phyloP scores from a whole-genome alignment of 163 green algal species.

The Scenedesmus sp. region DNA sequence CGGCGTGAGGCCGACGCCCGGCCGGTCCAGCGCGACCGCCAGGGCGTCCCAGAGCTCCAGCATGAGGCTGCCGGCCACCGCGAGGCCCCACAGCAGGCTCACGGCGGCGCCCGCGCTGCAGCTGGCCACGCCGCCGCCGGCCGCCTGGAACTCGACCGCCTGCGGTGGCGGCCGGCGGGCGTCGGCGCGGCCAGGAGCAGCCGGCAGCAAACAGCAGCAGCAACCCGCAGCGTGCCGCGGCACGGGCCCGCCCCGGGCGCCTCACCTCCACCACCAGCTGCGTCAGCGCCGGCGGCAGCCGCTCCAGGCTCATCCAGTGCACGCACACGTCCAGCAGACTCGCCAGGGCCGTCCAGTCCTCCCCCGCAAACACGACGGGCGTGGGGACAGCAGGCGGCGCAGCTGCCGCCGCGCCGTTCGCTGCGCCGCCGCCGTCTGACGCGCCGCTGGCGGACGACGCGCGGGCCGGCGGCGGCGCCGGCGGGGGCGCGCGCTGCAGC shows the following conservation, averaged over 20 bases:
- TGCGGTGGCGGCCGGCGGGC: background rate
- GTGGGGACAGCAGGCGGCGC: background rate
- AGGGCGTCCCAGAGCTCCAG: constrained; percentile 33
- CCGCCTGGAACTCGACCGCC: constrained; percentile 28
- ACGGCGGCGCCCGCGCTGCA: constrained; percentile 32
- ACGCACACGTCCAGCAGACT: constrained; percentile 18
- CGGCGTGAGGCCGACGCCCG: background rate
- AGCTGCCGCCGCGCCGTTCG: background rate
- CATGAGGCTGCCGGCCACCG: background rate
- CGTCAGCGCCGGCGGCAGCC: constrained; percentile 16
- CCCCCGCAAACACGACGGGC: constrained; percentile 11
- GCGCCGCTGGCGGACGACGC: background rate
- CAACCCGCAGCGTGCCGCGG: background rate
- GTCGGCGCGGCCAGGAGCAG: background rate
- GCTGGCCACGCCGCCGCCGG: background rate
- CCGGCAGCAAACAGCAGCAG: background rate
- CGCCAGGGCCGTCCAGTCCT: constrained; percentile 12
- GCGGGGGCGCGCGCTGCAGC: background rate
- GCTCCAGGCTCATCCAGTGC: background rate
- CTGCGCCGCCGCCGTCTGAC: constrained; percentile 1
- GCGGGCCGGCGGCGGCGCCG: background rate
- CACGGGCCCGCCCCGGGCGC: too few relatives aligned
- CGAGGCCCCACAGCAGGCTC: constrained; percentile 30
- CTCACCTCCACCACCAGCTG: constrained; percentile 34
- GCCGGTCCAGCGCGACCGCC: constrained; percentile 28